These are phyloP conservation scores for Camellia japonica DNA, from an alignment of 148 eudicot species.

Conservation along the genomic window DNA sequence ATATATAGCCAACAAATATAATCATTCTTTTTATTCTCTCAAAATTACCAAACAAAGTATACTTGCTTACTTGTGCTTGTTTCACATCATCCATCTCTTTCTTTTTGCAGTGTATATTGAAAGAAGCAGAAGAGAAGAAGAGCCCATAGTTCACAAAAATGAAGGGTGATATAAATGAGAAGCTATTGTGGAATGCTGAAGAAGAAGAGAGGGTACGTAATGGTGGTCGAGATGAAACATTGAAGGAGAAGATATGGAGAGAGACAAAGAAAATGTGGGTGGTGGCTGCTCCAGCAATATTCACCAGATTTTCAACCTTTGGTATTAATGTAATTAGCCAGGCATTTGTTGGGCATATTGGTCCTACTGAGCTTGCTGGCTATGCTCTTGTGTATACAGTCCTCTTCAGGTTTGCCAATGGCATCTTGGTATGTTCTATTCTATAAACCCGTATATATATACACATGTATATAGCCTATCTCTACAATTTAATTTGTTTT, in stretches of 20 bases:
- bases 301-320: constrained; percentile 34
- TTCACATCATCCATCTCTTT: not conserved
- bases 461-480: not conserved
- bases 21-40: no score
- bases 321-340: constrained; percentile 37
- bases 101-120: not conserved
- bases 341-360: constrained; percentile 46
- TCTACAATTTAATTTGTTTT: not conserved
- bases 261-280: constrained; percentile 45
- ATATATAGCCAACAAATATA: no score
- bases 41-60: no score
- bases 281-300: constrained; percentile 43
- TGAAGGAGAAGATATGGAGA: constrained; percentile 27
- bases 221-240: not conserved
- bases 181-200: not conserved
- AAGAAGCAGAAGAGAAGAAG: not conserved
- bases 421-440: constrained; percentile 32
- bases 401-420: constrained; percentile 36
- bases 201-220: not conserved
- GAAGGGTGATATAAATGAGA: constrained; percentile 10
- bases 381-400: constrained; percentile 36
- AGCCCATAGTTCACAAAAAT: not conserved
- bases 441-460: not conserved
- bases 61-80: no score
- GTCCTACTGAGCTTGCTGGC: constrained; percentile 45